Evolutionary conservation across 2,329 filamentous ascomycete genomes (phyloP).

Genomic region (Penicillium sp.): DNA sequence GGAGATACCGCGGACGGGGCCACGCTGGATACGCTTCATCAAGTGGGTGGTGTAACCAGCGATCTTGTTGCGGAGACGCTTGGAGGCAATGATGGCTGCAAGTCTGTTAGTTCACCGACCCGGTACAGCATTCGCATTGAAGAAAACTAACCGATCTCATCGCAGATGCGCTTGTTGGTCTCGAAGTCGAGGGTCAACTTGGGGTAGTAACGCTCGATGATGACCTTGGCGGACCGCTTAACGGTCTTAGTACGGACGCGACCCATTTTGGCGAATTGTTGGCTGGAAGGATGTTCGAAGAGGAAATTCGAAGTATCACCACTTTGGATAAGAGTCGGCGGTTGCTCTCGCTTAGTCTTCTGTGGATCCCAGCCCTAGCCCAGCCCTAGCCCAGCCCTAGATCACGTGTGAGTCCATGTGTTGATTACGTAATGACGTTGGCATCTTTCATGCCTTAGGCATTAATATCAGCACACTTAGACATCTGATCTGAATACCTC

Average conservation of each 20-base stretch:
- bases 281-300: slow-evolving; percentile 34
- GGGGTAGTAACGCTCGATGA: slow-evolving; percentile 98
- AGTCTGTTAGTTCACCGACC: neutral
- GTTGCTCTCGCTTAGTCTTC: slow-evolving; percentile 26
- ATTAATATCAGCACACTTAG: neutral
- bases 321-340: slow-evolving; percentile 14
- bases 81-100: slow-evolving; percentile 89
- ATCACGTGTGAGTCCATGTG: slow-evolving; percentile 11
- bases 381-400: slow-evolving; percentile 10
- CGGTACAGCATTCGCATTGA: neutral
- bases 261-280: slow-evolving; percentile 49
- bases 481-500: too few relatives aligned
- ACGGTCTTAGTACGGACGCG: slow-evolving; percentile 61
- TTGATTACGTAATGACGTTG: neutral
- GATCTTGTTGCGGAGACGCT: slow-evolving; percentile 99
- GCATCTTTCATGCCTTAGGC: neutral
- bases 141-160: slow-evolving; percentile 68
- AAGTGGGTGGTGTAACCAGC: slow-evolving; percentile 97
- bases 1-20: slow-evolving; percentile 98
- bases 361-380: slow-evolving; percentile 25
- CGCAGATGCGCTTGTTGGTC: slow-evolving; percentile 99
- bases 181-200: slow-evolving; percentile 99
- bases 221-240: slow-evolving; percentile 95
- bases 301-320: slow-evolving; percentile 8
- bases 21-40: slow-evolving; percentile 99